These are phyloP conservation scores for Vicia sativa DNA, from an alignment of 306 rosid species.

Conservation along the genomic window DNA sequence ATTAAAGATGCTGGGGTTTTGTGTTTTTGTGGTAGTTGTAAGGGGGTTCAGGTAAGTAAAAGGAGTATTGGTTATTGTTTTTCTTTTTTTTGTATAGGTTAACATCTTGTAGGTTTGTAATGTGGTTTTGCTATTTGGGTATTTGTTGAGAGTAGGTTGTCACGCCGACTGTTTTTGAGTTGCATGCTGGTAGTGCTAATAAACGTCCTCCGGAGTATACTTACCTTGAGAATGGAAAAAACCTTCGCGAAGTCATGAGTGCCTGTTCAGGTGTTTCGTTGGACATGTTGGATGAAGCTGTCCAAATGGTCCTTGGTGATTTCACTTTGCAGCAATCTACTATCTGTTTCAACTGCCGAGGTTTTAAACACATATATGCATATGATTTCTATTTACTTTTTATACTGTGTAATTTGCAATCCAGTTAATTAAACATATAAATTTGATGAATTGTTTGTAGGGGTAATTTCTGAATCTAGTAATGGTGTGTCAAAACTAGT, in stretches of 20 bases:
- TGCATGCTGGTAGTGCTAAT: constrained; percentile 86
- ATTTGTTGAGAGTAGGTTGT: constrained; percentile 59
- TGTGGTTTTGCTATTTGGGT: constrained; percentile 12
- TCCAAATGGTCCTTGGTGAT: constrained; percentile 58
- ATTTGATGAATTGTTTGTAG: constrained; percentile 44
- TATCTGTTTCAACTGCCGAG: constrained; percentile 75
- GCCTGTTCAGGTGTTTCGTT: constrained; percentile 52
- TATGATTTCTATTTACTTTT: constrained; percentile 22
- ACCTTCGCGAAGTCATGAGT: constrained; percentile 81
- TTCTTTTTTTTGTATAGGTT: neutral
- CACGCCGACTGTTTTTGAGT: constrained; percentile 76
- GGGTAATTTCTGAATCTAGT: constrained; percentile 38
- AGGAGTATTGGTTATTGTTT: neutral
- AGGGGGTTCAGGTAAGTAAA: constrained; percentile 66
- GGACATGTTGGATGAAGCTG: constrained; percentile 57
- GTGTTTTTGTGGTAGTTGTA: constrained; percentile 67
- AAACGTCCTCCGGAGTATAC: constrained; percentile 85
- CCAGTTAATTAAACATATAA: neutral
- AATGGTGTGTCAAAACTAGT: constrained; percentile 52
- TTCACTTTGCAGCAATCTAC: constrained; percentile 56
- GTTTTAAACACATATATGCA: constrained; percentile 49
- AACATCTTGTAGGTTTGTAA: constrained; percentile 14
- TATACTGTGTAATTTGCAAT: neutral
- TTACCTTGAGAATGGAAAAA: constrained; percentile 65
- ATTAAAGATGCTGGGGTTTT: constrained; percentile 56